Conservation (phyloP, 2,329 filamentous ascomycete genomes). For the Trichoderma sp. region DNA sequence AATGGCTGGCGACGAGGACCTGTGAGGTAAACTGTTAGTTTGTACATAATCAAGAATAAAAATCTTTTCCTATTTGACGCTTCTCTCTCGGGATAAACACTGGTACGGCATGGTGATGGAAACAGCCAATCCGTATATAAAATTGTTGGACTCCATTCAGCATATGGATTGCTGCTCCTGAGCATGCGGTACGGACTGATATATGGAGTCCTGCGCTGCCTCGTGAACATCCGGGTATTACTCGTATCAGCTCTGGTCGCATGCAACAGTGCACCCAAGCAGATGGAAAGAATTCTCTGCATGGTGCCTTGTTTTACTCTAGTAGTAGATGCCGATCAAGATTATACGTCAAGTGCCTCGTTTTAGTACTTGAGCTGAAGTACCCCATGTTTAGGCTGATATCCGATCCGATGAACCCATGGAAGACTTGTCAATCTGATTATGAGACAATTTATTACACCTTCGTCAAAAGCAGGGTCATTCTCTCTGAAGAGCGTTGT, state of each 20-base stretch:
- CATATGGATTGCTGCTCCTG: neutral
- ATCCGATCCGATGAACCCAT: neutral
- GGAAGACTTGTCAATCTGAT: neutral
- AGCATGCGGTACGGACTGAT: too few species aligned
- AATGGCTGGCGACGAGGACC: slow-evolving; percentile 52
- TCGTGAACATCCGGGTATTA: neutral
- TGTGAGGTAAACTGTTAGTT: slow-evolving; percentile 35
- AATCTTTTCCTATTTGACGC: neutral
- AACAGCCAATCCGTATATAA: neutral
- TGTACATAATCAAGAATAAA: slow-evolving; percentile 35
- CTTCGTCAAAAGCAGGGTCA: neutral
- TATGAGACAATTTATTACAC: slow-evolving; percentile 14
- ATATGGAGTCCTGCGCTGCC: neutral
- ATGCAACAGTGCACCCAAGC: neutral
- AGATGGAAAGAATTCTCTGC: neutral
- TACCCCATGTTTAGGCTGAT: slow-evolving; percentile 13
- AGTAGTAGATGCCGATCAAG: neutral
- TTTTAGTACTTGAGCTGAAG: neutral
- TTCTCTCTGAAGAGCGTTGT: neutral
- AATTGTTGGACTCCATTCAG: neutral
- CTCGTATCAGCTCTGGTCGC: neutral
- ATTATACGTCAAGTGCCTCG: neutral
- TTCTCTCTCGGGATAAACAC: neutral
- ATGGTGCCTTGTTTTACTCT: neutral
- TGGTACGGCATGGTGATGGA: neutral